Percentiles rank a stretch among this genome's conserved stretches.
phyloP scores from a whole-genome alignment of 306 rosid genomes.

The Senna siamea region DNA sequence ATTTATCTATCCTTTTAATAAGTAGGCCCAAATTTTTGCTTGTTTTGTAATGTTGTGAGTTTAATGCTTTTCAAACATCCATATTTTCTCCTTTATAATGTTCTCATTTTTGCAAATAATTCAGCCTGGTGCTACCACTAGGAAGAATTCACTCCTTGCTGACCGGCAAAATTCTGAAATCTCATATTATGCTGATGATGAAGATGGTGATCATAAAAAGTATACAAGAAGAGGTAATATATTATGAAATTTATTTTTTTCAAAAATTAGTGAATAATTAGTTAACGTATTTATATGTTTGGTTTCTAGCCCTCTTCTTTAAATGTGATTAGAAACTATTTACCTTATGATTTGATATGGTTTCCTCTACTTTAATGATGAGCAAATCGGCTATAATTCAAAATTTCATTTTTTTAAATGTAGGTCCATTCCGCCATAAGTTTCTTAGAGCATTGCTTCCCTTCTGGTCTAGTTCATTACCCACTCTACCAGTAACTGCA shows the following conservation, averaged over 20 bases:
- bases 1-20: slow-evolving; percentile 22
- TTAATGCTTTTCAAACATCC: slow-evolving; percentile 20
- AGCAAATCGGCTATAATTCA: slow-evolving; percentile 17
- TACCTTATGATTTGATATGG: slow-evolving; percentile 5
- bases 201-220: slow-evolving; percentile 82
- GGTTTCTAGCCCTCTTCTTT: background rate
- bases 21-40: slow-evolving; percentile 15
- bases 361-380: slow-evolving; percentile 14
- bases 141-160: slow-evolving; percentile 70
- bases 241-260: background rate
- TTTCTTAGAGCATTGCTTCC: slow-evolving; percentile 95
- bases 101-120: slow-evolving; percentile 39
- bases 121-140: slow-evolving; percentile 96
- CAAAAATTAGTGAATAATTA: background rate
- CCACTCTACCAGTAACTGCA: slow-evolving; percentile 93
- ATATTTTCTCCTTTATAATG: slow-evolving; percentile 29
- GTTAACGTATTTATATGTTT: background rate
- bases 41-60: slow-evolving; percentile 25
- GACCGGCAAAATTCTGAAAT: slow-evolving; percentile 92
- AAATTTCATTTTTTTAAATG: slow-evolving; percentile 37
- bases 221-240: slow-evolving; percentile 83
- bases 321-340: background rate
- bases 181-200: slow-evolving; percentile 95
- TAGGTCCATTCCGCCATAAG: slow-evolving; percentile 92
- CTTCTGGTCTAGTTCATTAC: slow-evolving; percentile 92